phyloP scores from a whole-genome alignment of 345 rosid species.

The Linum usitatissimum region DNA sequence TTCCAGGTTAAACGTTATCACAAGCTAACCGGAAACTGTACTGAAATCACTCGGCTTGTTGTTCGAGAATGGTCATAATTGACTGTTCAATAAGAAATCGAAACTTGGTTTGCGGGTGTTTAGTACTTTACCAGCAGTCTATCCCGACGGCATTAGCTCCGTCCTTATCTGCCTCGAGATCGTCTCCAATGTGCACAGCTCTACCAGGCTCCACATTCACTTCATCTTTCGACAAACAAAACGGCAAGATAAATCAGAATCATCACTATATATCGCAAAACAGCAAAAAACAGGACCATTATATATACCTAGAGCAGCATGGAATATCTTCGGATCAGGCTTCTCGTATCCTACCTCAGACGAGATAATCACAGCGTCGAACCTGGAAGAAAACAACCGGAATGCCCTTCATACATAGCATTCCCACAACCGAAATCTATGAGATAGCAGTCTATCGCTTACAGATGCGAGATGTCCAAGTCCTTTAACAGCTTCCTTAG shows the following conservation, averaged over 20 bases:
- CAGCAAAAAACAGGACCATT: neutral
- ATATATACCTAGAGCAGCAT: slow-evolving; percentile 57
- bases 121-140: slow-evolving; percentile 52
- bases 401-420: neutral
- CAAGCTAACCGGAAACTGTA: neutral
- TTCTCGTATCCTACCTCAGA: slow-evolving; percentile 82
- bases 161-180: slow-evolving; percentile 53
- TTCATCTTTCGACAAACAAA: slow-evolving; percentile 34
- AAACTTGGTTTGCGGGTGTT: neutral
- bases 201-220: slow-evolving; percentile 38
- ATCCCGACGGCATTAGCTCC: slow-evolving; percentile 70
- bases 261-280: neutral
- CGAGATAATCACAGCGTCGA: slow-evolving; percentile 58
- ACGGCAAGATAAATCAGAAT: neutral
- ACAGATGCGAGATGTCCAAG: slow-evolving; percentile 29
- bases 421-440: neutral
- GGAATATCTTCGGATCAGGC: slow-evolving; percentile 62
- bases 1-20: neutral
- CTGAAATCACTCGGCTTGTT: neutral
- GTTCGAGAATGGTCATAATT: neutral
- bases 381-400: slow-evolving; percentile 15
- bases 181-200: slow-evolving; percentile 75
- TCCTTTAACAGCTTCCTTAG: slow-evolving; percentile 76
- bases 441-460: neutral
- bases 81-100: too few species aligned